Evolutionary conservation across 2,329 filamentous ascomycete species (phyloP).

Genomic region (Zasmidium angulare): DNA sequence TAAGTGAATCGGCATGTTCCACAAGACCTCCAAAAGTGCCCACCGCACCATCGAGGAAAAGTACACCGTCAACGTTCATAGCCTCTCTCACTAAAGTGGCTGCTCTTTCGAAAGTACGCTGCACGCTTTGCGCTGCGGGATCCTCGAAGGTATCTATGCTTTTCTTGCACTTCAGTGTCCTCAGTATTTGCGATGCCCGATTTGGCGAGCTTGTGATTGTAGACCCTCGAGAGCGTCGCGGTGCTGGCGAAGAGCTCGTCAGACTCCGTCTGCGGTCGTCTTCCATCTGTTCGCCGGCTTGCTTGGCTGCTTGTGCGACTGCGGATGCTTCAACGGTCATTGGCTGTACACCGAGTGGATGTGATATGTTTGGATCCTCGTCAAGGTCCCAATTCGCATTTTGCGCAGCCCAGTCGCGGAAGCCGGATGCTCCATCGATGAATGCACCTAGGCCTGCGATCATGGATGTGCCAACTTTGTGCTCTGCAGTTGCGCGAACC

Average conservation of each 20-base stretch:
- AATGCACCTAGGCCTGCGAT: constrained; percentile 48
- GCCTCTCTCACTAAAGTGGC: constrained; percentile 50
- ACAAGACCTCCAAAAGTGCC: constrained; percentile 29
- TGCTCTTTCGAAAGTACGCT: constrained; percentile 47
- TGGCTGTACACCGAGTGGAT: constrained; percentile 18
- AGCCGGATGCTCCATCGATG: constrained; percentile 24
- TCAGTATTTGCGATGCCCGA: not conserved
- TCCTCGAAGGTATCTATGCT: constrained; percentile 17
- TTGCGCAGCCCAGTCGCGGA: constrained; percentile 21
- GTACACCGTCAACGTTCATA: constrained; percentile 51
- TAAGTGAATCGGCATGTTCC: constrained; percentile 12
- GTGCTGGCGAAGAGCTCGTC: constrained; percentile 1
- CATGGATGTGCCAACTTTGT: constrained; percentile 55
- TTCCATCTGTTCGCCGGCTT: constrained; percentile 15
- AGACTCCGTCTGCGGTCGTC: constrained; percentile 6
- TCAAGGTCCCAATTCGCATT: constrained; percentile 20
- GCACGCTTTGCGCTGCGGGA: constrained; percentile 11
- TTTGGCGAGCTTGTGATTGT: constrained; percentile 4
- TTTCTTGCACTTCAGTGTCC: constrained; percentile 10
- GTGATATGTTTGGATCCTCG: constrained; percentile 15
- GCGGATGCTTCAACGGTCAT: constrained; percentile 15
- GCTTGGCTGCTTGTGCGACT: constrained; percentile 18
- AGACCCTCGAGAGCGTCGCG: constrained; percentile 3
- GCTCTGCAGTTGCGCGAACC: constrained; percentile 31
- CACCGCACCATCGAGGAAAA: constrained; percentile 41